These are phyloP conservation scores for Amphibolis antarctica DNA, from an alignment of 106 monocot genomes.

Conservation along the genomic window DNA sequence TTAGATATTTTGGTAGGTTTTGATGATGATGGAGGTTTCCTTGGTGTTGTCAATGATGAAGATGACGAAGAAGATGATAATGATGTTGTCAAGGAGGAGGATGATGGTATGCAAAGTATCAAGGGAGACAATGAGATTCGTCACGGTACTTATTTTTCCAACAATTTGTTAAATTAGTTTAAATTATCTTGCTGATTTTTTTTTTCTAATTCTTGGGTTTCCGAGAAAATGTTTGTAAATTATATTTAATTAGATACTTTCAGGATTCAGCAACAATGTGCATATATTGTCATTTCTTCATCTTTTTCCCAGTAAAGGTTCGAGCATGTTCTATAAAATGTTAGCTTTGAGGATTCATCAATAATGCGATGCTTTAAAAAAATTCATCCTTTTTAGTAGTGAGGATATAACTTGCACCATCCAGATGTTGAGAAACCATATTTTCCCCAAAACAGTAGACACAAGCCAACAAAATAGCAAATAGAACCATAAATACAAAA, in stretches of 20 bases:
- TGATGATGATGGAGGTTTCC: constrained; percentile 39
- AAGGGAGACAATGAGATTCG: not conserved
- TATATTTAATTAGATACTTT: not conserved
- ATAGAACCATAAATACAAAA: too few species aligned
- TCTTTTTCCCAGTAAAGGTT: too few species aligned
- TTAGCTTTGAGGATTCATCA: too few species aligned
- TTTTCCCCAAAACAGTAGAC: too few species aligned
- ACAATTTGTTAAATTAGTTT: not conserved
- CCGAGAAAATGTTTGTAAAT: not conserved
- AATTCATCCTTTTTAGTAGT: too few species aligned
- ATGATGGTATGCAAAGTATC: constrained; percentile 21
- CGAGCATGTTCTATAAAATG: too few species aligned
- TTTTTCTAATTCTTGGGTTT: not conserved
- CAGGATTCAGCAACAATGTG: too few species aligned
- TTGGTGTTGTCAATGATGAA: constrained; percentile 31
- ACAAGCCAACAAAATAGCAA: too few species aligned
- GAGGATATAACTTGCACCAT: too few species aligned
- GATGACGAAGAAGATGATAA: constrained; percentile 36
- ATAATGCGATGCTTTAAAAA: too few species aligned
- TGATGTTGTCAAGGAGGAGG: constrained; percentile 35
- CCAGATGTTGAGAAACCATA: too few species aligned
- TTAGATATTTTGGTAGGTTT: constrained; percentile 29
- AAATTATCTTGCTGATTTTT: not conserved
- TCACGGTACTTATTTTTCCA: constrained; percentile 17
- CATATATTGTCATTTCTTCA: too few species aligned